These are phyloP conservation scores for Paraphoma sp. DNA, from an alignment of 2,329 filamentous ascomycete species.

Conservation along the genomic window DNA sequence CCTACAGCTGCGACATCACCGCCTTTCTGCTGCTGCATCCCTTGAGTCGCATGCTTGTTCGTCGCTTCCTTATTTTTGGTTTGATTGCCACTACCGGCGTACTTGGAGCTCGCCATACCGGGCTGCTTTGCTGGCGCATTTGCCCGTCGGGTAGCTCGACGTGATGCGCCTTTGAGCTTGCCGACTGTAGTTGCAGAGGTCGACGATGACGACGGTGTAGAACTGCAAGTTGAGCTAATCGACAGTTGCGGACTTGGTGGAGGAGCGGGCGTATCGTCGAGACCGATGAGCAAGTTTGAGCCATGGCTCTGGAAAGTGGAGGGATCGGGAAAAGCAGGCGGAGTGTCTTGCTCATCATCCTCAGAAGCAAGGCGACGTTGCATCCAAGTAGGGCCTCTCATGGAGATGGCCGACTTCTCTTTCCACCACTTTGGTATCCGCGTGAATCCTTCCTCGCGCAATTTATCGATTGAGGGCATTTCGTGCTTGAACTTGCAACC, in stretches of 20 bases:
- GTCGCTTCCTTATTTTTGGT: background rate
- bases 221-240: background rate
- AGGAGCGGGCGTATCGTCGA: slow-evolving; percentile 7
- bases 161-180: background rate
- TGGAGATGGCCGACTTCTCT: slow-evolving; percentile 50
- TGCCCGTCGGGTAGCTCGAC: background rate
- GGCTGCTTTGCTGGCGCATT: slow-evolving; percentile 4
- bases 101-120: slow-evolving; percentile 10
- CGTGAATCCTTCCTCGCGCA: slow-evolving; percentile 72
- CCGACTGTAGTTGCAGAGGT: background rate
- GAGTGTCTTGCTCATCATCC: background rate
- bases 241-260: slow-evolving; percentile 5
- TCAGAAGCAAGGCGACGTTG: slow-evolving; percentile 20
- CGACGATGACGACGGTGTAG: background rate
- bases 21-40: background rate
- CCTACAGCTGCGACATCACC: background rate
- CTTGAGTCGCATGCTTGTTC: background rate
- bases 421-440: slow-evolving; percentile 63
- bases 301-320: slow-evolving; percentile 3
- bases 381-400: slow-evolving; percentile 30
- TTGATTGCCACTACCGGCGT: background rate
- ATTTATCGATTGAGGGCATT: slow-evolving; percentile 77
- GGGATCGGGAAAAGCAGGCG: slow-evolving; percentile 14
- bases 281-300: slow-evolving; percentile 14
- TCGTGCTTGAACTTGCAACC: slow-evolving; percentile 91